Evolutionary conservation across 495 filamentous ascomycete species (phyloP), one percentile per base, ranked within the genome.

Genomic region (Penicillium lividum): DNA sequence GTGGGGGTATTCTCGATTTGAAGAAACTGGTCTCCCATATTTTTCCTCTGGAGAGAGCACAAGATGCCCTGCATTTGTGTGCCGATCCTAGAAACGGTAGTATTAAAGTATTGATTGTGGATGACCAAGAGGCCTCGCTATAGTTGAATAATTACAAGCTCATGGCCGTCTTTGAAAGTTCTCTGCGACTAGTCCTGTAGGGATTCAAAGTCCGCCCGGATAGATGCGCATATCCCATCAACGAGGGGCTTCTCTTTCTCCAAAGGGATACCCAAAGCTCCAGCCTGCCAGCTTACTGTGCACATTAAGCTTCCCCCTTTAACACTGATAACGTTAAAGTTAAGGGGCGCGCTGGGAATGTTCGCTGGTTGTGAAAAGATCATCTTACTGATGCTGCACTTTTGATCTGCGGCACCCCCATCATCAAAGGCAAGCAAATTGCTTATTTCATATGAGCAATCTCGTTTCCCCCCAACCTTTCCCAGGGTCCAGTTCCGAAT

Each of bases 21-120:
- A 85, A 80, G 62, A 80, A 77, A 36, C 72, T 92, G 29, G 81
- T 96, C 18, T 93, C 90, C 22, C 90, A 94, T 72, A 77, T 72
- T 3, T 84, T 82, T 57, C 77, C 81, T 4, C 68, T 88, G 22
- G 83, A 85, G 61, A 73, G 76, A 50, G 84, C 84, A 1, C 43
- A 82, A 9, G 76, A 84, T 34, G 85, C 84, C 0, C 67, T 87
- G 60, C 70, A 84, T 28, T 43, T 82, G 8, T 76, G 71, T 49
- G 73, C 80, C 4, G 79, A 85, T 65, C 54, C 73, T 2, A 68
- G 61, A 6, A 77, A 75, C 27, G 77, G 77, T 1, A 82, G 78
- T 60, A 84, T 87, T 54, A 87, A 86, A 67, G 76, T 87, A 0
- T 77, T 84, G 52, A 78, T 88, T 36, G 76, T 84, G 10, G 84